These are phyloP conservation scores for Citrullus mucosospermus DNA, from an alignment of 306 rosid genomes.

Conservation along the genomic window DNA sequence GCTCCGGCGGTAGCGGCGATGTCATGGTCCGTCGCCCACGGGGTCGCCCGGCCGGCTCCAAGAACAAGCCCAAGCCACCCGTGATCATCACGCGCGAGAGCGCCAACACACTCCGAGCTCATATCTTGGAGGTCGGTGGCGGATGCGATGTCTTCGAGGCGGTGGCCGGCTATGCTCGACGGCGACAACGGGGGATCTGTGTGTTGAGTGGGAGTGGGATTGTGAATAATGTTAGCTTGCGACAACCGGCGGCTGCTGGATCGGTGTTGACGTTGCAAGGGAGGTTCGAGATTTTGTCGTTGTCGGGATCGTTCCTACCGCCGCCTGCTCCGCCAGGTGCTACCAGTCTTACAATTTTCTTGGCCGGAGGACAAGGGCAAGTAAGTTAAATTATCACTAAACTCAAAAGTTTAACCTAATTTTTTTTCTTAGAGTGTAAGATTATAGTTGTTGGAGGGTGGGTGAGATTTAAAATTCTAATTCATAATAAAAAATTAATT, in stretches of 20 bases:
- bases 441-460: neutral
- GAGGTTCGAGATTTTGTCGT: constrained; percentile 11
- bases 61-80: constrained; percentile 8
- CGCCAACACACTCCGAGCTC: constrained; percentile 12
- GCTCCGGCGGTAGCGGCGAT: constrained; percentile 1
- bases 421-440: neutral
- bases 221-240: constrained; percentile 9
- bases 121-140: constrained; percentile 1
- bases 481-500: neutral
- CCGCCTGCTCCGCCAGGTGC: constrained; percentile 15
- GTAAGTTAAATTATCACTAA: neutral
- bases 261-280: constrained; percentile 5
- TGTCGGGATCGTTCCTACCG: constrained; percentile 9
- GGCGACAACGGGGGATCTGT: constrained; percentile 13
- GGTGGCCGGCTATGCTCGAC: neutral
- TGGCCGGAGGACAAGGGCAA: constrained; percentile 16
- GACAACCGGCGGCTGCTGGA: constrained; percentile 6
- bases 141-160: constrained; percentile 9
- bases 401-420: neutral
- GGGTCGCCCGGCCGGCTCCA: constrained; percentile 13
- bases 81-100: constrained; percentile 10
- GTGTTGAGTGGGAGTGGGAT: constrained; percentile 11
- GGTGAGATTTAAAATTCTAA: neutral
- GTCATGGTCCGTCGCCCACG: constrained; percentile 1
- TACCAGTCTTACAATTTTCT: constrained; percentile 9